These are phyloP conservation scores for Talaromyces rugulosus DNA, from an alignment of 2,329 filamentous ascomycete genomes.

Conservation along the genomic window DNA sequence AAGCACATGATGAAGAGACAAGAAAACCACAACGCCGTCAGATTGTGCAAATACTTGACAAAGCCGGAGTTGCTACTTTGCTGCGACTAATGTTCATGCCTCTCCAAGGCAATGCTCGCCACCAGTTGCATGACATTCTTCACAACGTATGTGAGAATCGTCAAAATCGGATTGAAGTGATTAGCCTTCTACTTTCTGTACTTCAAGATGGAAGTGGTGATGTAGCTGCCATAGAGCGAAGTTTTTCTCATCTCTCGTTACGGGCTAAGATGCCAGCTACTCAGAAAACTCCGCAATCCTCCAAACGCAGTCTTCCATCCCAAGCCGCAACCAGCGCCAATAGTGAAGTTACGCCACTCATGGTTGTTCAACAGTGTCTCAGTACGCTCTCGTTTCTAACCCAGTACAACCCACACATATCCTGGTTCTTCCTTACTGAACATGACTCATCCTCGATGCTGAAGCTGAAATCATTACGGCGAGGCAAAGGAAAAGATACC, in stretches of 20 bases:
- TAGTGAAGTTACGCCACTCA: conserved; percentile 85
- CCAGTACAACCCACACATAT: conserved; percentile 78
- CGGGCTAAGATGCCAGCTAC: conserved; percentile 76
- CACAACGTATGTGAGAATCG: conserved; percentile 91
- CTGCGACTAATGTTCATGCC: conserved; percentile 98
- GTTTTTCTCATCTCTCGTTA: conserved; percentile 87
- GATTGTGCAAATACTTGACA: conserved; percentile 95
- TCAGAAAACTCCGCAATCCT: conserved; percentile 75
- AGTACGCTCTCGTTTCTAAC: conserved; percentile 79
- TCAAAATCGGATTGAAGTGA: conserved; percentile 90
- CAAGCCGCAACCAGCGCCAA: conserved; percentile 54
- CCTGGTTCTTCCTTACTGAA: conserved; percentile 89
- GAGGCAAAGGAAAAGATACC: conserved; percentile 81
- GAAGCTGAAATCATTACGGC: conserved; percentile 72
- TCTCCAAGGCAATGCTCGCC: conserved; percentile 80
- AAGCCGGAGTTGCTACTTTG: conserved; percentile 90
- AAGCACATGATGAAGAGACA: conserved; percentile 42
- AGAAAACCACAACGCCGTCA: conserved; percentile 71
- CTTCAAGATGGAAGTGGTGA: conserved; percentile 93
- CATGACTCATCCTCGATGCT: conserved; percentile 76
- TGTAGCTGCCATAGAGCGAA: conserved; percentile 88
- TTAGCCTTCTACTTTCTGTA: conserved; percentile 87
- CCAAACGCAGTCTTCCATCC: conserved; percentile 71
- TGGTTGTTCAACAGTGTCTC: conserved; percentile 94
- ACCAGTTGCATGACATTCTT: conserved; percentile 79